Evolutionary conservation across 345 rosid species (phyloP).

Genomic region (Schrenkiella parvula): DNA sequence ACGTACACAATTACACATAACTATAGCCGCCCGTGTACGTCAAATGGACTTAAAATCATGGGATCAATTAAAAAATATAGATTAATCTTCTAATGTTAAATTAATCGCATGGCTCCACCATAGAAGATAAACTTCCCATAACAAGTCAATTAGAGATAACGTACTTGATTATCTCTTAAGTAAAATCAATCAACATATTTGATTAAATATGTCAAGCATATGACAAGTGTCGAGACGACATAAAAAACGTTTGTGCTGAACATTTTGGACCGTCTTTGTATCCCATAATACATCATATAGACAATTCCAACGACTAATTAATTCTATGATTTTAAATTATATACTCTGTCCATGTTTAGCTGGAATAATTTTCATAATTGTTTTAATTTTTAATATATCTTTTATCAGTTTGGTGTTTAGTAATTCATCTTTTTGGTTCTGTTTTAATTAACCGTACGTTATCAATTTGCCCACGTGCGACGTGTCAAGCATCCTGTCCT

Average conservation of each 20-base stretch:
- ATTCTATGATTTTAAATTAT: neutral
- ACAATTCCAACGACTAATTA: neutral
- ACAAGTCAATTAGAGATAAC: slow-evolving; percentile 29
- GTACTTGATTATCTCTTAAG: slow-evolving; percentile 1
- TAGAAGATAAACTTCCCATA: neutral
- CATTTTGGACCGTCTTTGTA: slow-evolving; percentile 22
- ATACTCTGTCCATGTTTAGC: neutral
- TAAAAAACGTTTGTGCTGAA: neutral
- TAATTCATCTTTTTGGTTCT: neutral
- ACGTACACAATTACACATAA: neutral
- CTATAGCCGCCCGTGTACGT: slow-evolving; percentile 27
- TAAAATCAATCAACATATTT: neutral
- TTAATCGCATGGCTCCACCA: slow-evolving; percentile 18
- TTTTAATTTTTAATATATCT: neutral
- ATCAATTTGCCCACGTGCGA: slow-evolving; percentile 9
- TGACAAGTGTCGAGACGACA: neutral
- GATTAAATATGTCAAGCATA: neutral
- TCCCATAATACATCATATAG: neutral
- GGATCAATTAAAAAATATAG: neutral
- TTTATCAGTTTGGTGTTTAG: neutral
- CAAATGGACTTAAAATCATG: neutral
- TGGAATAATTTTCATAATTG: neutral
- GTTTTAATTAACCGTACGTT: slow-evolving; percentile 4
- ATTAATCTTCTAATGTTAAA: neutral
- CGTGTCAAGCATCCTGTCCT: slow-evolving; percentile 13